These are phyloP conservation scores for Alternaria panax DNA, from an alignment of 2,329 filamentous ascomycete species.

Conservation along the genomic window DNA sequence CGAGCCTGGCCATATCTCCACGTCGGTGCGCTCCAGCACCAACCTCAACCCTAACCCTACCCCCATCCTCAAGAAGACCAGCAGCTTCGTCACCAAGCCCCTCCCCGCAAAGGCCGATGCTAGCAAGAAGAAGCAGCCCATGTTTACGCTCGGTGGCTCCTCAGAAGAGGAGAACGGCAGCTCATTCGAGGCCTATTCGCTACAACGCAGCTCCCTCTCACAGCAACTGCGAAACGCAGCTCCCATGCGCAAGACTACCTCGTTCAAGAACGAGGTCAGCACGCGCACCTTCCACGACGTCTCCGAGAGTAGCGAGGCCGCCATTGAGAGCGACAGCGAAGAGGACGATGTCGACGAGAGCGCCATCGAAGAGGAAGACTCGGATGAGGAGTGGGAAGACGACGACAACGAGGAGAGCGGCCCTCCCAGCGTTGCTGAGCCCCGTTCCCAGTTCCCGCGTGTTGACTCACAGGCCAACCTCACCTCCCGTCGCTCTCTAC, in stretches of 20 bases:
- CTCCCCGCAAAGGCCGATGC: conserved; percentile 45
- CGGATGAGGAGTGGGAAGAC: conserved; percentile 64
- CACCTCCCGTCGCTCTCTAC: conserved; percentile 83
- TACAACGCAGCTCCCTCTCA: conserved; percentile 62
- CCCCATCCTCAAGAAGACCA: conserved; percentile 65
- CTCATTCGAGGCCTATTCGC: conserved; percentile 68
- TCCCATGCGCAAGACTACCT: conserved; percentile 75
- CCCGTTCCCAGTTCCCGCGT: conserved; percentile 79
- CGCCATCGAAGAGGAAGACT: conserved; percentile 68
- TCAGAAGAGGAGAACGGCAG: conserved; percentile 86
- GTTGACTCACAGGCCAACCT: conserved; percentile 89
- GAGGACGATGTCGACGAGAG: conserved; percentile 67
- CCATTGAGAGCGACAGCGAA: conserved; percentile 66
- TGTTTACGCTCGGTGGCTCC: conserved; percentile 79
- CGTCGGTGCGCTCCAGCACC: conserved; percentile 69
- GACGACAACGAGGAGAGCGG: conserved; percentile 78
- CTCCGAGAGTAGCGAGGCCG: conserved; percentile 65
- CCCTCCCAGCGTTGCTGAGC: conserved; percentile 80
- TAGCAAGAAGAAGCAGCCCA: conserved; percentile 71
- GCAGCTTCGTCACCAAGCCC: conserved; percentile 40
- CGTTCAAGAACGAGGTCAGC: conserved; percentile 79
- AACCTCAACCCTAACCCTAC: conserved; percentile 64
- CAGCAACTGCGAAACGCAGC: conserved; percentile 59
- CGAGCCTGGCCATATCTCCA: conserved; percentile 75
- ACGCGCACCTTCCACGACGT: conserved; percentile 69